These are phyloP conservation scores for Pleurotus citrinopileatus DNA, from an alignment of 768 basidiomycete species.

Conservation along the genomic window DNA sequence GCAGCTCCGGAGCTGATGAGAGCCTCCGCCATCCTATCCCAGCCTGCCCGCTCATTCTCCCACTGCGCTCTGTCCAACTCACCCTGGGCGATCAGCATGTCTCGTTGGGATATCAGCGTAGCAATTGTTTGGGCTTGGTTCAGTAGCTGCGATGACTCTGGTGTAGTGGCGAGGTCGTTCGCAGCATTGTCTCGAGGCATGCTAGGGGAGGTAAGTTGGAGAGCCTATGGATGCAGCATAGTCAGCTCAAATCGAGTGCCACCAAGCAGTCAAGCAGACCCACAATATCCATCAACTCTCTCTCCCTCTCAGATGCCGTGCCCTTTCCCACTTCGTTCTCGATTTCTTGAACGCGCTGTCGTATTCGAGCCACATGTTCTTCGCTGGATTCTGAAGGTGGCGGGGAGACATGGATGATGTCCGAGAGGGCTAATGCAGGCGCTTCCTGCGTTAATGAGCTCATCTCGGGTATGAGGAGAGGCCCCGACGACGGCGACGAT, in stretches of 20 bases:
- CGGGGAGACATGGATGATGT: conserved; percentile 43
- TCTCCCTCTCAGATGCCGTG: conserved; percentile 34
- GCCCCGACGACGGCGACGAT: background rate
- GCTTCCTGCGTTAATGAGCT: background rate
- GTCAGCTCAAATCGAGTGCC: conserved; percentile 5
- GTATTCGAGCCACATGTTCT: conserved; percentile 47
- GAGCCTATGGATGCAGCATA: conserved; percentile 32
- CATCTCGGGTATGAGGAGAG: background rate
- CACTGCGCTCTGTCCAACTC: conserved; percentile 61
- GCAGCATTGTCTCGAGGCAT: background rate
- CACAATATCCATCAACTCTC: conserved; percentile 59
- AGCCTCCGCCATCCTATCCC: conserved; percentile 67
- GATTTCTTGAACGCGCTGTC: conserved; percentile 43
- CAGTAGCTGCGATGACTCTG: conserved; percentile 43
- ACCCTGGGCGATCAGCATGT: conserved; percentile 48
- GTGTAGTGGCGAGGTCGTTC: conserved; percentile 21
- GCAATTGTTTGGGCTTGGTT: conserved; percentile 64
- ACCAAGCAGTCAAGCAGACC: conserved; percentile 17
- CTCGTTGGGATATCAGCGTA: conserved; percentile 52
- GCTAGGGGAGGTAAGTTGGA: conserved; percentile 35
- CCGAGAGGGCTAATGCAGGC: conserved; percentile 47
- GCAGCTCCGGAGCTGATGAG: conserved; percentile 46
- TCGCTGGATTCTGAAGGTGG: conserved; percentile 28
- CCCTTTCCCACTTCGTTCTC: conserved; percentile 25
- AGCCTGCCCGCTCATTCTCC: conserved; percentile 60